Base-by-base conservation (phyloP, 768 basidiomycete genomes). In the Boletus sp. region DNA sequence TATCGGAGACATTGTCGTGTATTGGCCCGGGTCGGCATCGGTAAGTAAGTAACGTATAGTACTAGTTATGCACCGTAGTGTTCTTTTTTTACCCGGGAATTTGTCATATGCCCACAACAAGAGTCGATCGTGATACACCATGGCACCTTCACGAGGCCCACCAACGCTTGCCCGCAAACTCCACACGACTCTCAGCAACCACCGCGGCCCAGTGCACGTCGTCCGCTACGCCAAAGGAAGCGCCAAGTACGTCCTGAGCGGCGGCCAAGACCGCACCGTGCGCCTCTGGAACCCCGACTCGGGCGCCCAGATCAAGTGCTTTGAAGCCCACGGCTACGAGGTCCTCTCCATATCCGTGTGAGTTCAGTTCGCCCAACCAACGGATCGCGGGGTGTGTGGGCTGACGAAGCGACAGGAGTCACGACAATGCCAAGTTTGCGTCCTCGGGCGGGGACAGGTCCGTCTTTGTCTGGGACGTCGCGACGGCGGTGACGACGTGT, bases 391-490 rank as follows among this genome's bases (percentile, higher is more conserved):
- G 24, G 8, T 33, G 8, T 33, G 33, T 7, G 33, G 11, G 15
- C 44, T 45, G 28, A 45, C 44, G 44, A 12, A 9, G 4, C 14
- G 30, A 18, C 33, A 96, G 92, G 40, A 83, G 93, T 42, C 87
- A 93, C 62, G 96, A 99, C 74, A 99, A 99, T 75, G 86, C 89
- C 30, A 89, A 89, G 66, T 94, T 99, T 64, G 94, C 89, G 14
- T 95, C 92, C 4, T 92, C 89, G 24, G 96, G 96, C 33, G 96
- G 96, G 7, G 96, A 99, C 72, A 85, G 92, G 60, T 86, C 87
- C 50, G 86, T 97, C 1, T 97, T 97, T 63, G 73, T 97, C 24
- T 98, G 96, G 96, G 97, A 99, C 68, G 97, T 99, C 10, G 83
- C 88, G 17, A 84, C 89, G 33, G 96, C 92, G 12, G 81, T 84